Base-by-base conservation (phyloP, 2,329 filamentous ascomycete species). In the Hirsutella rhossiliensis region DNA sequence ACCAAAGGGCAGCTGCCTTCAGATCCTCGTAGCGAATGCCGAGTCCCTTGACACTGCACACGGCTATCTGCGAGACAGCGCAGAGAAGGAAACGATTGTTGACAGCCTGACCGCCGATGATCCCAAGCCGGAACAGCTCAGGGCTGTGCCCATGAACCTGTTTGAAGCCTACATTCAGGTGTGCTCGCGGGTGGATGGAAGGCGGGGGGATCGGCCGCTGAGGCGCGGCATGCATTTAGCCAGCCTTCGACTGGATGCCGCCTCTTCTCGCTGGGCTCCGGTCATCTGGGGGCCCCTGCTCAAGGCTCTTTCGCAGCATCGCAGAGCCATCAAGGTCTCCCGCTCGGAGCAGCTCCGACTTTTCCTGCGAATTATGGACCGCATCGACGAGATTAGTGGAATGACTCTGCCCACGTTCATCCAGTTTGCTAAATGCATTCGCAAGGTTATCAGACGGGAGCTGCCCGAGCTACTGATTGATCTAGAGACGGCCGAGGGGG, bases 21-120 rank as follows among this genome's bases (percentile, higher is more conserved):
- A 63, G 3, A 69, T 77, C 17, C 62, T 87, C 2, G 50, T 87
- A 2, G 60, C 64, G 5, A 64, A 76, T 50, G 72, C 80, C 0
- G 52, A 57, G 1, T 69, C 67, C 5, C 52, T 76, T 11, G 54
- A 64, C 11, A 62, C 66, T 11, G 78, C 70, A 1, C 47, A 73
- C 30, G 54, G 56, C 19, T 80, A 77, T 56, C 58, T 82, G 17
- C 52, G 52, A 8, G 71, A 76, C 45, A 69, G 69, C 48, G 48
- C 51, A 3, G 50, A 47, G 27, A 42, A 43, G 11, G 20, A 41
- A 8, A 38, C 31, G n/a, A 31, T 47, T 5, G 17, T 53, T 11
- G 43, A 42, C 15, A 47, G 43, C 31, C 43, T 64, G 23, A 42
- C 52, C 9, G 43, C 47, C 2, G 45, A 53, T 7, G 48, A 53